Evolutionary conservation across 1,284 basidiomycete genomes (phyloP), one percentile per base, ranked within the genome.

Genomic region (Leccinum pallidistipes): DNA sequence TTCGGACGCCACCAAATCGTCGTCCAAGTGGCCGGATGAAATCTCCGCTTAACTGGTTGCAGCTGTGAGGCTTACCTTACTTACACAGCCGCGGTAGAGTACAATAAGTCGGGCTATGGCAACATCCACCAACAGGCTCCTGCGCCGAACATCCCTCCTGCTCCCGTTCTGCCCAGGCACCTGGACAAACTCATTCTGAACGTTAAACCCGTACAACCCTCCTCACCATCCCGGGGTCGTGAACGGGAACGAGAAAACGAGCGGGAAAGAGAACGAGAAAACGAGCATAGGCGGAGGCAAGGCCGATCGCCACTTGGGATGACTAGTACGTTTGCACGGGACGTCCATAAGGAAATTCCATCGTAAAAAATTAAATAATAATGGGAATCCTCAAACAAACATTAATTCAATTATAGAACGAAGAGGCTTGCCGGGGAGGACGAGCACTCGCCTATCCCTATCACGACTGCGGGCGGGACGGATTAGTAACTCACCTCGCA

Each of bases 141-240:
- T 53, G 79, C 87, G 4, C 90, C 89, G 14, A 87, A 86, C 68
- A 88, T 94, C 64, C 94, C 94, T 5, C 86, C 90, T 21, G 94
- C 95, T 1, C 95, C 97, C 0, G 81, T 84, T 1, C 82, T 98
- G 52, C 97, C 97, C 0, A 81, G 95, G 2, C 95, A 98, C 71
- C 81, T 99, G 34, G 95, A 98, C 71, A 95, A 94, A 72, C 88
- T 98, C 53, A 97, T 98, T 59, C 78, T 98, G 65, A 98, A 98
- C 73, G 83, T 62, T 80, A 68, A 79, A 78, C 55, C 72, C 69
- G 76, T 71, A 67, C 72, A 77, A 64, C 56, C 71, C 61, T 32
- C 31, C 31, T 61, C 70, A 34, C 62, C 67, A 5, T 60, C 73
- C 54, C 71, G 70, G 63, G 74, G 76, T 16, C 69, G 75, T 16